Evolutionary conservation across 2,329 filamentous ascomycete genomes (phyloP).

Genomic region (Didymella pinodella): DNA sequence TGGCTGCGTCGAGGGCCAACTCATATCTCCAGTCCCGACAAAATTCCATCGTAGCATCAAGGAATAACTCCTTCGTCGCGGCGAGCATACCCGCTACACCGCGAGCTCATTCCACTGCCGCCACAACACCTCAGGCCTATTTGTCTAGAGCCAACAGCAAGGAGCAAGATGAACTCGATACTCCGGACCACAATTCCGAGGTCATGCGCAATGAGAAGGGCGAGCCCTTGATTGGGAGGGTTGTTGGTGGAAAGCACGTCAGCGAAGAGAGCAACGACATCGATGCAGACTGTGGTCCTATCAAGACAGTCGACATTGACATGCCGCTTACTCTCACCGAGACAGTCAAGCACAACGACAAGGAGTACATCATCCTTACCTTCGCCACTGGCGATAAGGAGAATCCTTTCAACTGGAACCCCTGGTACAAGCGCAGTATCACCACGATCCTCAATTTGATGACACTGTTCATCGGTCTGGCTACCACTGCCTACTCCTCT

Average conservation of each 20-base stretch:
- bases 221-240: conserved; percentile 32
- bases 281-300: conserved; percentile 35
- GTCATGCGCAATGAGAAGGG: conserved; percentile 35
- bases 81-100: conserved; percentile 20
- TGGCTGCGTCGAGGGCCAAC: conserved; percentile 22
- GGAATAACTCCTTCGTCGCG: conserved; percentile 13
- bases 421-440: conserved; percentile 40
- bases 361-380: conserved; percentile 37
- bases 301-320: conserved; percentile 38
- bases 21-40: conserved; percentile 17
- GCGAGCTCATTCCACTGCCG: conserved; percentile 19
- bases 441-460: conserved; percentile 41
- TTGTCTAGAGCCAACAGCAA: conserved; percentile 22
- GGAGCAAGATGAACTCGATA: conserved; percentile 4
- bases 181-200: conserved; percentile 25
- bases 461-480: conserved; percentile 40
- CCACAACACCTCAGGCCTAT: conserved; percentile 21
- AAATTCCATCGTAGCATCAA: conserved; percentile 9
- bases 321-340: conserved; percentile 40
- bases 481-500: conserved; percentile 39
- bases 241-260: conserved; percentile 37
- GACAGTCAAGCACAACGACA: conserved; percentile 36
- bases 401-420: conserved; percentile 42
- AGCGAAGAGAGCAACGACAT: conserved; percentile 33
- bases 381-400: conserved; percentile 38